Evolutionary conservation across 78 protist species (phyloP).

Genomic region (Mastigamoeba balamuthi): DNA sequence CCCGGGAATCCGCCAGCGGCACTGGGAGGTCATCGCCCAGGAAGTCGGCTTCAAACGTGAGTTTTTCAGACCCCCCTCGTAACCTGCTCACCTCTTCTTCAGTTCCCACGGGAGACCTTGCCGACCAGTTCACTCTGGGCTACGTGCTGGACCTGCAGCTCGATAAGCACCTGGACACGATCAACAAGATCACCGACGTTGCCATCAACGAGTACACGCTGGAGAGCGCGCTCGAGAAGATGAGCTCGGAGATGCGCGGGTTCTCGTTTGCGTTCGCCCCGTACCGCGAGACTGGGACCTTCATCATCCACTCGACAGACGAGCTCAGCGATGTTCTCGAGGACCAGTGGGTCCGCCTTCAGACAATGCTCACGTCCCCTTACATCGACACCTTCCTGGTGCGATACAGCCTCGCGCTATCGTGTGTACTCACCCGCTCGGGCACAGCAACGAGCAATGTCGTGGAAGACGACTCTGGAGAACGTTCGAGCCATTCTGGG

Average conservation of each 20-base stretch:
- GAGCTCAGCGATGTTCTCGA: conserved; percentile 60
- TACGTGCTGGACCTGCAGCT: conserved; percentile 14
- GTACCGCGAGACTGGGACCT: conserved; percentile 47
- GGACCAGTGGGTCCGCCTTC: conserved; percentile 71
- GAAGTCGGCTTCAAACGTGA: conserved; percentile 15
- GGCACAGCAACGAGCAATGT: neutral
- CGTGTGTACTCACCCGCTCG: too few relatives aligned
- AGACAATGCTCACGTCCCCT: conserved; percentile 61
- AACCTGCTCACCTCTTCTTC: neutral
- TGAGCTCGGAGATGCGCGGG: conserved; percentile 54
- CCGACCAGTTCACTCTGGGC: neutral
- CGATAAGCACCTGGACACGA: neutral
- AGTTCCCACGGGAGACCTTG: neutral
- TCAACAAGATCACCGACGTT: conserved; percentile 29
- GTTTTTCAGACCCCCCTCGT: neutral
- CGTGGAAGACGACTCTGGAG: conserved; percentile 40
- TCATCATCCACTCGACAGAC: conserved; percentile 40
- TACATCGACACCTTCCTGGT: conserved; percentile 34
- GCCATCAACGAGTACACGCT: conserved; percentile 63
- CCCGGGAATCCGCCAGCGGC: conserved; percentile 69
- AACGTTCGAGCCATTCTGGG: conserved; percentile 41
- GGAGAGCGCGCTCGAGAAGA: conserved; percentile 56
- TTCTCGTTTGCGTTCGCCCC: conserved; percentile 7
- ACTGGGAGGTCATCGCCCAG: conserved; percentile 51
- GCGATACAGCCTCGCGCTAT: too few relatives aligned